Percentiles rank a stretch among this genome's conserved stretches.
Conservation (phyloP, 169 alveolate species). For the Theileria parva region DNA sequence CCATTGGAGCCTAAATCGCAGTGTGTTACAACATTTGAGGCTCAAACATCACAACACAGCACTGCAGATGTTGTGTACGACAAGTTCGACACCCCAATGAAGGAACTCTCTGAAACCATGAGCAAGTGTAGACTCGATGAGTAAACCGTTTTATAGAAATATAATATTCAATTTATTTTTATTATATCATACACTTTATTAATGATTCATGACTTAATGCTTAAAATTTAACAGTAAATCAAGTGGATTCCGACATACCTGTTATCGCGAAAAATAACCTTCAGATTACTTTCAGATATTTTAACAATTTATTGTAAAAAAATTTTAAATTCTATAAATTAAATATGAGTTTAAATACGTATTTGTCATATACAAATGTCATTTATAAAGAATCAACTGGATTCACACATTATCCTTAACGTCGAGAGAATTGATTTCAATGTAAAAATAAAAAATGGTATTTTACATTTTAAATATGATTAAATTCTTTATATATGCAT, state of each 20-base stretch:
- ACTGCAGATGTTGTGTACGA: slow-evolving; percentile 38
- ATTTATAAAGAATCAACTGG: slow-evolving; percentile 8
- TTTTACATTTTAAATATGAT: background rate
- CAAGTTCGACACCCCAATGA: slow-evolving; percentile 34
- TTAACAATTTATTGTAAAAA: background rate
- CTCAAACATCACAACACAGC: slow-evolving; percentile 37
- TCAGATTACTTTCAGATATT: no score
- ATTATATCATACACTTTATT: background rate
- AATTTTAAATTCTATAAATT: background rate
- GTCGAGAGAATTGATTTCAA: slow-evolving; percentile 26
- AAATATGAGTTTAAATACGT: background rate
- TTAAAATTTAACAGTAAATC: no score
- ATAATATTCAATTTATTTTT: background rate
- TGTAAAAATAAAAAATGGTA: slow-evolving; percentile 11
- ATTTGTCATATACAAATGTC: background rate
- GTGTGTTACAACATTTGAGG: slow-evolving; percentile 57
- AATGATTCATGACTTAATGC: background rate
- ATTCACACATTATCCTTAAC: slow-evolving; percentile 29
- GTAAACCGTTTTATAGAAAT: background rate
- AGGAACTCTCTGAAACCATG: slow-evolving; percentile 62
- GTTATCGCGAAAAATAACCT: no score
- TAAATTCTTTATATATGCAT: background rate
- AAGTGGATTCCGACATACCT: no score
- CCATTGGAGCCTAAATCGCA: slow-evolving; percentile 36
- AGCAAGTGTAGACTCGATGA: slow-evolving; percentile 50